Conservation (phyloP, 257 asterid genomes). For the Ballota nigra region DNA sequence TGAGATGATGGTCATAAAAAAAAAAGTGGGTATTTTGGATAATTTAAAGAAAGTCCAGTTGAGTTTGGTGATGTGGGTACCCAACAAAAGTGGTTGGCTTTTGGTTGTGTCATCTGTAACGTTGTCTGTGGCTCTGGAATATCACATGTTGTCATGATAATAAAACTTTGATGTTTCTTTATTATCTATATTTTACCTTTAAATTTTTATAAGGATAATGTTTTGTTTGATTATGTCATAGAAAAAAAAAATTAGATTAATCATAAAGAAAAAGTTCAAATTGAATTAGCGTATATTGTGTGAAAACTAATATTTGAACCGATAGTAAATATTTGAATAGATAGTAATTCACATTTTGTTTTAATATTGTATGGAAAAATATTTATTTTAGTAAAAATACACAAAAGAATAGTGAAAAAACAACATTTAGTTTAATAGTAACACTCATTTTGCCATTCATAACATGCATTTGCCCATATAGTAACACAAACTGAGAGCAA, state of each 20-base stretch:
- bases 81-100: slow-evolving; percentile 20
- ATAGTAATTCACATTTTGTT: too few species aligned
- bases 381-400: too few species aligned
- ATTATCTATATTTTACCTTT: neutral
- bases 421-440: too few species aligned
- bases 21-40: slow-evolving; percentile 4
- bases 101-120: slow-evolving; percentile 20
- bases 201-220: too few species aligned
- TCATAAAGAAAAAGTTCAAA: neutral
- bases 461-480: too few species aligned
- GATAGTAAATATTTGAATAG: too few species aligned
- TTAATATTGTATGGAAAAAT: too few species aligned
- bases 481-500: too few species aligned
- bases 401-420: too few species aligned
- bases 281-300: neutral
- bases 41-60: neutral
- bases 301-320: too few species aligned
- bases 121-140: slow-evolving; percentile 28
- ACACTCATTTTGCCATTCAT: too few species aligned
- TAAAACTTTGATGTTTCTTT: neutral
- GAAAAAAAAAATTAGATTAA: neutral
- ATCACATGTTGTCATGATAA: slow-evolving; percentile 20
- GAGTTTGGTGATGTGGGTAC: neutral
- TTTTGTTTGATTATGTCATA: neutral
- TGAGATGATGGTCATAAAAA: neutral